Conservation (phyloP, 495 filamentous ascomycete genomes). For the Bombardia bombarda region DNA sequence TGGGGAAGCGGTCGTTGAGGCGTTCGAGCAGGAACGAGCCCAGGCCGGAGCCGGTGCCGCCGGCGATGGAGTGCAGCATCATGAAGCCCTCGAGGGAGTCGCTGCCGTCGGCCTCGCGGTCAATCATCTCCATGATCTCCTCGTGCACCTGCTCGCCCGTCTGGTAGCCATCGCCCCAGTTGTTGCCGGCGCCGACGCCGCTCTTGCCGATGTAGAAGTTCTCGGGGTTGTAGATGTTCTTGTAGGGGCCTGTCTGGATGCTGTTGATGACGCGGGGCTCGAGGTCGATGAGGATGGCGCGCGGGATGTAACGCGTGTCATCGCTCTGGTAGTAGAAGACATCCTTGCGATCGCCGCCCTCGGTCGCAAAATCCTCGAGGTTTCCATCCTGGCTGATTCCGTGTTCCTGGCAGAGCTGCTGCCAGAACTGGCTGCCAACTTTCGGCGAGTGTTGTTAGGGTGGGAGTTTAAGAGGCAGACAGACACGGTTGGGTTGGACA, state of each 20-base stretch:
- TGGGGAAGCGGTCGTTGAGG: slow-evolving; percentile 95
- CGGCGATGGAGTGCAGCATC: slow-evolving; percentile 96
- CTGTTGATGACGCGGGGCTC: slow-evolving; percentile 82
- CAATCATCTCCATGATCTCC: slow-evolving; percentile 99
- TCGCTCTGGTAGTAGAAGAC: slow-evolving; percentile 99
- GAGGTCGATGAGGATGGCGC: slow-evolving; percentile 90
- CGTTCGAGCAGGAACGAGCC: slow-evolving; percentile 93
- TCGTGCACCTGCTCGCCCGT: slow-evolving; percentile 89
- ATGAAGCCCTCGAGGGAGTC: slow-evolving; percentile 98
- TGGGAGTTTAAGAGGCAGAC: background rate
- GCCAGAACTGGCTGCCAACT: slow-evolving; percentile 96
- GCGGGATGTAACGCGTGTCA: slow-evolving; percentile 95
- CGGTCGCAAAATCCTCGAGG: slow-evolving; percentile 89
- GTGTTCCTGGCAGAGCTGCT: slow-evolving; percentile 94
- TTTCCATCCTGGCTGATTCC: slow-evolving; percentile 97
- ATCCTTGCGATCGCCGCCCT: slow-evolving; percentile 95
- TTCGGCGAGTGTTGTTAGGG: slow-evolving; percentile 12
- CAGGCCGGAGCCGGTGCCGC: slow-evolving; percentile 89
- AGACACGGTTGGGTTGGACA: slow-evolving; percentile 12
- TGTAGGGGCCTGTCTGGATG: slow-evolving; percentile 88
- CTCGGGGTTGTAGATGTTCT: slow-evolving; percentile 98
- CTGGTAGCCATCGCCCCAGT: slow-evolving; percentile 93
- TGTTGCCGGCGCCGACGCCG: slow-evolving; percentile 90
- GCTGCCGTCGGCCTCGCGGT: slow-evolving; percentile 94
- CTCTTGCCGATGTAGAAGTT: slow-evolving; percentile 94